Evolutionary conservation across 345 rosid species (phyloP), one percentile per base, ranked within the genome.

Genomic region (Populus ilicifolia): DNA sequence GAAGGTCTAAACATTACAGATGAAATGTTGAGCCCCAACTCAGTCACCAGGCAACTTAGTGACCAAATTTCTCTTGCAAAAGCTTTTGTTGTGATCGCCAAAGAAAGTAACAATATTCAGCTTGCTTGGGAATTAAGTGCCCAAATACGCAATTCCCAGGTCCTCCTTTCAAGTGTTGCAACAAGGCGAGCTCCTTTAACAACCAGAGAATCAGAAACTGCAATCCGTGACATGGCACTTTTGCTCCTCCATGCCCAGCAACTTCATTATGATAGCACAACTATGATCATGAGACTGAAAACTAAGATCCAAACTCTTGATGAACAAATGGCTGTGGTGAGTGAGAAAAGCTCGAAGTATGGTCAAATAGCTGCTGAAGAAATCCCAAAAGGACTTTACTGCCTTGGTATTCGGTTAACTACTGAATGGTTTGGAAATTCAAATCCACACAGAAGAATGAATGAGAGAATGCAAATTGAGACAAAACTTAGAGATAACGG

Each of bases 311-410:
- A 94, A 84, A 71, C 86, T 68, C 92, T 92, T 48, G 96, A 94
- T 77, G 97, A 94, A 72, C 93, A 92, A 81, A 86, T 86, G 92
- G 80, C 86, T 80, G 82, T 89, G 33, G 82, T 91, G 64, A 86
- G 43, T 13, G 98, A 92, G 79, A 94, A 92, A 79, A 94, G 97
- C 77, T 87, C 94, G 16, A 94, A 94, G 83, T 92, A 87, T 71
- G 97, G 96, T n/a, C 98, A 94, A 84, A 92, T 94, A 66, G 98
- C 98, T 76, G 97, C 98, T 3, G 98, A 94, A 81, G 97, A 92
- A 83, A 93, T 91, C 33, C 98, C 98, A 6, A 94, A 94, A 85
- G 92, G 98, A 80, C 87, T 94, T 21, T 94, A 91, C 82, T 94
- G 98, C 82, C 90, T 94, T 54, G 98, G 97, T 66, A 90, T 94